Percentiles rank a stretch among this genome's conserved stretches.
phyloP scores from a whole-genome alignment of 2,329 filamentous ascomycete genomes.

The Epichloe baconii region DNA sequence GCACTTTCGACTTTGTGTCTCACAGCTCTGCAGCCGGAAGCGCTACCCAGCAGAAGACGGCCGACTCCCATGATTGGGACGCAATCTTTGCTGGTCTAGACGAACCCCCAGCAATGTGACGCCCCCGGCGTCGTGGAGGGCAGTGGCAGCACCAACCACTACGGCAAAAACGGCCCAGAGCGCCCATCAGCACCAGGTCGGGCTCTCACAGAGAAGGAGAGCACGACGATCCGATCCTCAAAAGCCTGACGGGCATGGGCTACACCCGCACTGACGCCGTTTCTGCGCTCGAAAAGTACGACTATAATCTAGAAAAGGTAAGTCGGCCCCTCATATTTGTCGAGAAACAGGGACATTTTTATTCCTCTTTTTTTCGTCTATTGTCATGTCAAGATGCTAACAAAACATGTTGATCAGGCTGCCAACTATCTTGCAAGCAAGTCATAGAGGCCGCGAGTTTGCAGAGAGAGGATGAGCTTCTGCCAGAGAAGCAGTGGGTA shows the following conservation, averaged over 20 bases:
- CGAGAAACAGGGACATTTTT: not conserved
- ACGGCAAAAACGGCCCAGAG: slow-evolving; percentile 9
- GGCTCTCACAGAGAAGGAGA: slow-evolving; percentile 58
- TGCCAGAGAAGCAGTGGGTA: not conserved
- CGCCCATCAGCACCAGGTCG: slow-evolving; percentile 35
- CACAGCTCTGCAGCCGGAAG: slow-evolving; percentile 19
- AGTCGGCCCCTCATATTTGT: slow-evolving; percentile 20
- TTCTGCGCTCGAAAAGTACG: slow-evolving; percentile 77
- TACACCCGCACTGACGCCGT: slow-evolving; percentile 64
- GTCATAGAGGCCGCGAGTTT: slow-evolving; percentile 23
- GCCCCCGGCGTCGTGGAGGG: slow-evolving; percentile 6
- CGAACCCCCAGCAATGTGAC: slow-evolving; percentile 29
- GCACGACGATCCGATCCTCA: slow-evolving; percentile 84
- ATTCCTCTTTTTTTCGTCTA: not conserved
- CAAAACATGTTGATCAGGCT: slow-evolving; percentile 21
- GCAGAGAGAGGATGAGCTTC: not conserved
- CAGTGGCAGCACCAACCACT: not conserved
- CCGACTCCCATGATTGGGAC: slow-evolving; percentile 74
- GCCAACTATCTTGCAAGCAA: slow-evolving; percentile 44
- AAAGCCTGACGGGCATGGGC: slow-evolving; percentile 81
- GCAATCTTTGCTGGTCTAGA: slow-evolving; percentile 80
- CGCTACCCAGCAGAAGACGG: slow-evolving; percentile 26
- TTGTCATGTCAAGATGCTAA: slow-evolving; percentile 7
- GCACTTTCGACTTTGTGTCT: slow-evolving; percentile 46
- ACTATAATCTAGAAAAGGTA: slow-evolving; percentile 93